phyloP scores from a whole-genome alignment of 257 asterid genomes.

The Salvia rosmarinus region DNA sequence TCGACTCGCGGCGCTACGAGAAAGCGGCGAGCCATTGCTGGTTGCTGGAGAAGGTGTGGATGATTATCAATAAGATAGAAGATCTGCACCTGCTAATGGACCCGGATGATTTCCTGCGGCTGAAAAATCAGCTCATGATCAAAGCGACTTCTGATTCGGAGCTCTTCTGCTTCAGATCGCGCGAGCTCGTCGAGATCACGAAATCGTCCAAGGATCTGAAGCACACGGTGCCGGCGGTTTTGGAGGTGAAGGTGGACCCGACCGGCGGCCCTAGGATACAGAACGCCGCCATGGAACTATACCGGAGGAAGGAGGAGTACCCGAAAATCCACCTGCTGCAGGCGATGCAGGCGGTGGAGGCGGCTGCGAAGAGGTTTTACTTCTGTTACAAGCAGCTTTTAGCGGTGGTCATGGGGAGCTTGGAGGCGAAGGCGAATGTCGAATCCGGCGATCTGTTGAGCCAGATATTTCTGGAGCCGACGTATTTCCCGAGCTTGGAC shows the following conservation, averaged over 20 bases:
- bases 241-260: constrained; percentile 87
- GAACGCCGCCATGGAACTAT: constrained; percentile 85
- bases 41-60: constrained; percentile 75
- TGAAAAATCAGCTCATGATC: constrained; percentile 65
- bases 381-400: constrained; percentile 73
- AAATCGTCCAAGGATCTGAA: constrained; percentile 65
- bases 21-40: constrained; percentile 63
- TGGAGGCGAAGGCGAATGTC: constrained; percentile 64
- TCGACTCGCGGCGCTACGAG: constrained; percentile 42
- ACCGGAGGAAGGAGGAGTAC: constrained; percentile 45
- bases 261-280: constrained; percentile 90
- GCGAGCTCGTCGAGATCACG: constrained; percentile 64
- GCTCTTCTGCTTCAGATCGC: constrained; percentile 75
- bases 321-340: constrained; percentile 74
- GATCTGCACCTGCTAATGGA: constrained; percentile 77
- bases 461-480: constrained; percentile 78
- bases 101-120: constrained; percentile 80
- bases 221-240: constrained; percentile 76
- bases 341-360: constrained; percentile 90
- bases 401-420: constrained; percentile 78
- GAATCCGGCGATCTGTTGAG: constrained; percentile 60
- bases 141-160: constrained; percentile 67
- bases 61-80: constrained; percentile 55
- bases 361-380: constrained; percentile 73
- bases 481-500: constrained; percentile 89